Evolutionary conservation across 495 filamentous ascomycete species (phyloP).

Genomic region (Daldinia grandis): DNA sequence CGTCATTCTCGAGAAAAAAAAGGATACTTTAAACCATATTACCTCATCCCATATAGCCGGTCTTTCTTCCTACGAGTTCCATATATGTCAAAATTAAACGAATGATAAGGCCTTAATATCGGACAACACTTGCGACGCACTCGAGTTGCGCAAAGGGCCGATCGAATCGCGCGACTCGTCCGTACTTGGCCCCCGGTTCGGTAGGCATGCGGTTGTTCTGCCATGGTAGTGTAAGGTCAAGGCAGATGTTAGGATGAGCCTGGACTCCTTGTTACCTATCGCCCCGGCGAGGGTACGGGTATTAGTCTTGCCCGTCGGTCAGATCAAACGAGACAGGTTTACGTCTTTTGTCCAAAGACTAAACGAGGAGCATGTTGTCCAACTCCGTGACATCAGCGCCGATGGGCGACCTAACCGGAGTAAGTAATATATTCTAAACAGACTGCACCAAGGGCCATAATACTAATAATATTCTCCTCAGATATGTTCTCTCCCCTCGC

Average conservation of each 20-base stretch:
- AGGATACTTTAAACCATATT: conserved; percentile 15
- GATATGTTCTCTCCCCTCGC: conserved; percentile 96
- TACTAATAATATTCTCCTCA: conserved; percentile 49
- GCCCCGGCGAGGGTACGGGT: conserved; percentile 88
- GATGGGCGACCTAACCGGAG: conserved; percentile 88
- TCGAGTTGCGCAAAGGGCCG: conserved; percentile 14
- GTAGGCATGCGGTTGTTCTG: conserved; percentile 46
- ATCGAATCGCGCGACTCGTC: conserved; percentile 23
- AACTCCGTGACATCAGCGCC: conserved; percentile 88
- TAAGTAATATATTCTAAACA: conserved; percentile 55
- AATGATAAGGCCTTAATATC: conserved; percentile 13
- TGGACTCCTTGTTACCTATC: conserved; percentile 86
- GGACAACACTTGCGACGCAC: conserved; percentile 30
- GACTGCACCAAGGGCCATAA: conserved; percentile 42
- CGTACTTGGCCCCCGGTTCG: neutral
- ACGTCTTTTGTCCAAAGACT: conserved; percentile 78
- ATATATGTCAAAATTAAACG: neutral
- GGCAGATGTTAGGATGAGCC: conserved; percentile 71
- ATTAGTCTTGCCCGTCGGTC: conserved; percentile 84
- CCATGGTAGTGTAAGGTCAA: conserved; percentile 36
- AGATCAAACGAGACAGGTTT: conserved; percentile 84
- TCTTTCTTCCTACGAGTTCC: neutral
- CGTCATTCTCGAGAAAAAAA: conserved; percentile 26
- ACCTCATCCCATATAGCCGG: neutral
- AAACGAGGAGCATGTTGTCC: conserved; percentile 80